phyloP scores from a whole-genome alignment of 2,329 filamentous ascomycete genomes.

The Ophiostoma fasciatum region DNA sequence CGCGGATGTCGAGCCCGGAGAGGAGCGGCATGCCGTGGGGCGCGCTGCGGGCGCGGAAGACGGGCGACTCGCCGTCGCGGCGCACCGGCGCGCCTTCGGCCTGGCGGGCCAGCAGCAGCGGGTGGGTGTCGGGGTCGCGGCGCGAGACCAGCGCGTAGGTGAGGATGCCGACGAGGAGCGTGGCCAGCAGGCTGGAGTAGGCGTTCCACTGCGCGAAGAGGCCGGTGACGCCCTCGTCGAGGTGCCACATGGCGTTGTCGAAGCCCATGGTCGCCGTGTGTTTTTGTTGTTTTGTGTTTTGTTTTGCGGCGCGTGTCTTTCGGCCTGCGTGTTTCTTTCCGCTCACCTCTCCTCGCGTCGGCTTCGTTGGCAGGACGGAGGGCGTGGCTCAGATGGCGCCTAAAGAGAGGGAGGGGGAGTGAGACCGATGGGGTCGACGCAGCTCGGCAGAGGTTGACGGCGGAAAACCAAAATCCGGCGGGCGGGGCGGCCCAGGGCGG shows the following conservation, averaged over 20 bases:
- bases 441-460: too few species aligned
- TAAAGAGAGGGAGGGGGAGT: too few species aligned
- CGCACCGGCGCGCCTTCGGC: slow-evolving; percentile 63
- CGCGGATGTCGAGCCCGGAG: slow-evolving; percentile 67
- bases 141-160: slow-evolving; percentile 56
- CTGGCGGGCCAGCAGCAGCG: slow-evolving; percentile 78
- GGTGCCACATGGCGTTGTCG: slow-evolving; percentile 44
- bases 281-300: neutral
- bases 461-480: too few species aligned
- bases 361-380: too few species aligned
- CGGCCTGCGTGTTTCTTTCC: too few species aligned
- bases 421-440: too few species aligned
- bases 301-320: too few species aligned
- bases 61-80: slow-evolving; percentile 68
- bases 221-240: slow-evolving; percentile 57
- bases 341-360: too few species aligned
- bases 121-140: slow-evolving; percentile 79
- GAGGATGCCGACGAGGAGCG: slow-evolving; percentile 50
- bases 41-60: slow-evolving; percentile 70
- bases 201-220: slow-evolving; percentile 69
- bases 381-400: too few species aligned
- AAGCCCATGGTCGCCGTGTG: slow-evolving; percentile 24
- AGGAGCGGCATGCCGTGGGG: slow-evolving; percentile 76
- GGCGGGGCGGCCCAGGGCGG: too few species aligned
- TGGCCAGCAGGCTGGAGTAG: slow-evolving; percentile 59